Percentiles rank a stretch among this genome's conserved stretches.
Evolutionary conservation across 768 basidiomycete genomes (phyloP).

Genomic region (Tephrocybe sp.): DNA sequence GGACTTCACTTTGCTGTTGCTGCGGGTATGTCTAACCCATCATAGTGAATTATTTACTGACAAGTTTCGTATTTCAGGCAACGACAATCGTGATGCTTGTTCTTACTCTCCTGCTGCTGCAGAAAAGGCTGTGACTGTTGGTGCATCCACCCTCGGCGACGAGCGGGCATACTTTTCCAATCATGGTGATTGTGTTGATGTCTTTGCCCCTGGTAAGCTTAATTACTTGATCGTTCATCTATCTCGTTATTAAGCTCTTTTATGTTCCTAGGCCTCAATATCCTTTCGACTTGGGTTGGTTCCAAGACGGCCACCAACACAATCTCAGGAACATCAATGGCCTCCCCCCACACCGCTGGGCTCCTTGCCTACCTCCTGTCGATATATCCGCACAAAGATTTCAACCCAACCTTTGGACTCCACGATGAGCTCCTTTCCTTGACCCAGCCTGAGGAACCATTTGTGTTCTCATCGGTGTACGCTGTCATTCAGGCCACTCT

Average conservation of each 20-base stretch:
- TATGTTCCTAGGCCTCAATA: constrained; percentile 64
- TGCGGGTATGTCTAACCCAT: constrained; percentile 58
- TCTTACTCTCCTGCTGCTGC: constrained; percentile 90
- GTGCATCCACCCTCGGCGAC: constrained; percentile 81
- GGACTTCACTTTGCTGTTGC: constrained; percentile 98
- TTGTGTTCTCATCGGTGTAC: constrained; percentile 47
- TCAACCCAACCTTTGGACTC: constrained; percentile 49
- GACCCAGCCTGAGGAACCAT: constrained; percentile 29
- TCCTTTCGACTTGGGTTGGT: constrained; percentile 84
- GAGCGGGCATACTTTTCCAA: constrained; percentile 94
- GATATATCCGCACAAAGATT: constrained; percentile 70
- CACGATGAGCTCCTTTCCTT: constrained; percentile 36
- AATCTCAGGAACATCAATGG: constrained; percentile 93
- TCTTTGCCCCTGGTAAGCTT: constrained; percentile 78
- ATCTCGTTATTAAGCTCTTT: not conserved
- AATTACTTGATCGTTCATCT: not conserved
- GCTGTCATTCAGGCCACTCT: constrained; percentile 52
- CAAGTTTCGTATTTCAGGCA: constrained; percentile 45
- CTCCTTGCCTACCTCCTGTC: constrained; percentile 91
- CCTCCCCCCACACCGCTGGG: constrained; percentile 90
- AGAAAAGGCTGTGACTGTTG: constrained; percentile 90
- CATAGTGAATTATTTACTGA: not conserved
- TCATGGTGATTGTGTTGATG: constrained; percentile 85
- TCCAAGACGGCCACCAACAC: constrained; percentile 61
- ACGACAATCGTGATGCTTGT: constrained; percentile 89